phyloP scores from a whole-genome alignment of 371 early-diverging fungal genomes.

The Fennellomyces sp. region DNA sequence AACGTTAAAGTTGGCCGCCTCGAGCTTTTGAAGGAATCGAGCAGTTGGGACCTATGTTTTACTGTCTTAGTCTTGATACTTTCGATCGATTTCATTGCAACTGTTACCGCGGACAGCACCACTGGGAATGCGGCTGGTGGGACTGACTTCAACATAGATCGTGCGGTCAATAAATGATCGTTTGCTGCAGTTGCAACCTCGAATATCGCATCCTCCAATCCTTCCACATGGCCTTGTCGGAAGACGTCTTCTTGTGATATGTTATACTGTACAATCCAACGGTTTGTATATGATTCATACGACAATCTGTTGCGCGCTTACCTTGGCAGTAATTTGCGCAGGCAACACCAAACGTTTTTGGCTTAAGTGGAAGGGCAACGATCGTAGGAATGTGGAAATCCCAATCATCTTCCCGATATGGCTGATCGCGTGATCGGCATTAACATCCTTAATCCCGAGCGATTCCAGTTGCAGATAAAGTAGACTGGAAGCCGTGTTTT shows the following conservation, averaged over 20 bases:
- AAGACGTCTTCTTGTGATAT: constrained; percentile 75
- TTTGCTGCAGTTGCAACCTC: constrained; percentile 84
- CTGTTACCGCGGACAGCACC: constrained; percentile 63
- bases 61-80: background rate
- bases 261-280: constrained; percentile 49
- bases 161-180: constrained; percentile 79
- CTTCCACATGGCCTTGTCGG: constrained; percentile 62
- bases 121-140: constrained; percentile 66
- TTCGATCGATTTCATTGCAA: background rate
- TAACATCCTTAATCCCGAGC: constrained; percentile 77
- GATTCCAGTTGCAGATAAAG: constrained; percentile 90
- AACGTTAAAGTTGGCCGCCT: constrained; percentile 73
- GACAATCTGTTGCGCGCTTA: constrained; percentile 23
- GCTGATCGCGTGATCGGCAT: constrained; percentile 90
- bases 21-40: constrained; percentile 64
- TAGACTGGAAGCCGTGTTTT: constrained; percentile 83
- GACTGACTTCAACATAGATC: constrained; percentile 57
- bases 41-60: constrained; percentile 54
- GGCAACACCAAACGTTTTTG: constrained; percentile 72
- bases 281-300: background rate
- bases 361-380: constrained; percentile 69
- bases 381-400: constrained; percentile 75
- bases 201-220: constrained; percentile 73
- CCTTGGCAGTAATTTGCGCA: constrained; percentile 79
- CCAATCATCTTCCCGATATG: constrained; percentile 91